Conservation (phyloP, 2,329 filamentous ascomycete genomes). For the Venturia asperata region DNA sequence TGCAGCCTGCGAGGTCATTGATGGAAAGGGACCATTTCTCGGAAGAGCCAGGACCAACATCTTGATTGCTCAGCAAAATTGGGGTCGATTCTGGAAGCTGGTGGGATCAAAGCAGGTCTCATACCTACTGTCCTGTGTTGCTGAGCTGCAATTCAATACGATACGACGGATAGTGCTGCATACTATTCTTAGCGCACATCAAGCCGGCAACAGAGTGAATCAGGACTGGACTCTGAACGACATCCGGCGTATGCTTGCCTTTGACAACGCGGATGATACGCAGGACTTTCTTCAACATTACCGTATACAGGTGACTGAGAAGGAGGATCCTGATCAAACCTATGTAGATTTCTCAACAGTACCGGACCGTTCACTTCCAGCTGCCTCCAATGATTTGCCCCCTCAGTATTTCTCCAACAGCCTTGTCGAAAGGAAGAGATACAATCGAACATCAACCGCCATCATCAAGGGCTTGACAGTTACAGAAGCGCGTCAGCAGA, state of each 20-base stretch:
- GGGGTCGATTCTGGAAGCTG: constrained; percentile 50
- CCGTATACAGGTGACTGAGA: constrained; percentile 44
- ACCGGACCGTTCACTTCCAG: constrained; percentile 27
- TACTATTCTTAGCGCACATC: constrained; percentile 48
- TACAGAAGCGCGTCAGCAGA: constrained; percentile 42
- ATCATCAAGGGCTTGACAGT: constrained; percentile 52
- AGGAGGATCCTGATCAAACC: constrained; percentile 36
- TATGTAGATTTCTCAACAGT: constrained; percentile 50
- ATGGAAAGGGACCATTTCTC: constrained; percentile 45
- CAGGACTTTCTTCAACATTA: constrained; percentile 44
- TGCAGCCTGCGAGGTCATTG: constrained; percentile 47
- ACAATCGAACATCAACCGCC: constrained; percentile 48
- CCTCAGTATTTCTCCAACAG: constrained; percentile 47
- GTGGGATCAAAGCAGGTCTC: constrained; percentile 49
- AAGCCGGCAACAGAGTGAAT: constrained; percentile 44
- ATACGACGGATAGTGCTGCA: constrained; percentile 51
- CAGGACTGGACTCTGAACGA: constrained; percentile 51
- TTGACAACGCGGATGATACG: constrained; percentile 50
- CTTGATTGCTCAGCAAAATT: constrained; percentile 52
- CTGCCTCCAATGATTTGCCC: constrained; percentile 27
- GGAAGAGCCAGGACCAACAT: constrained; percentile 38
- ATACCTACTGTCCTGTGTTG: constrained; percentile 57
- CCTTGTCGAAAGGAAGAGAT: constrained; percentile 53
- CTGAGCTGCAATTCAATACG: constrained; percentile 55
- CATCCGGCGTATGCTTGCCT: constrained; percentile 45